Percentiles rank a stretch among this genome's conserved stretches.
Conservation (phyloP, 805 yeast genomes). For the Tetrapisispora phaffii region DNA sequence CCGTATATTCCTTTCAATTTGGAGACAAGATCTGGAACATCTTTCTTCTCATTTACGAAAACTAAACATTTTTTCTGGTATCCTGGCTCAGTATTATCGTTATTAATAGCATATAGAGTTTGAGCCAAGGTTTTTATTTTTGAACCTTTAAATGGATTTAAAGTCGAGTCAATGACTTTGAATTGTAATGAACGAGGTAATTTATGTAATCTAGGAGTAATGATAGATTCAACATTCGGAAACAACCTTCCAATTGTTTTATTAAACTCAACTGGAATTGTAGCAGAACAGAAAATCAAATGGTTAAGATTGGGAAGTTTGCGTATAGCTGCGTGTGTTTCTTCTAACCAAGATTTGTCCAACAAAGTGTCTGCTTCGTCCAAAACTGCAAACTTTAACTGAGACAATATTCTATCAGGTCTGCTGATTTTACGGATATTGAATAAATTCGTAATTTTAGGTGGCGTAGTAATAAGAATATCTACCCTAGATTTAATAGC, state of each 20-base stretch:
- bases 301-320: conserved; percentile 47
- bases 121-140: conserved; percentile 81
- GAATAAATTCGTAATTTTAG: conserved; percentile 41
- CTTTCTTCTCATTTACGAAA: conserved; percentile 69
- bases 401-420: conserved; percentile 32
- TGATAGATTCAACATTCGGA: conserved; percentile 56
- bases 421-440: conserved; percentile 29
- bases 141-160: conserved; percentile 75
- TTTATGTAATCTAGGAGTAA: conserved; percentile 76
- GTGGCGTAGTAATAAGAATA: conserved; percentile 78
- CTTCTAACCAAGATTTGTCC: conserved; percentile 67
- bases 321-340: conserved; percentile 48
- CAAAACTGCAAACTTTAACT: conserved; percentile 55
- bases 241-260: conserved; percentile 48
- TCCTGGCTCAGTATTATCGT: conserved; percentile 73
- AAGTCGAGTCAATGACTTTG: conserved; percentile 63
- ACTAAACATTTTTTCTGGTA: conserved; percentile 70
- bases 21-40: conserved; percentile 49
- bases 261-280: conserved; percentile 73
- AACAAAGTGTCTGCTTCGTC: conserved; percentile 93
- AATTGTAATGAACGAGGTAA: conserved; percentile 70
- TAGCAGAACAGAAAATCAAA: conserved; percentile 76
- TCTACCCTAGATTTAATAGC: conserved; percentile 51
- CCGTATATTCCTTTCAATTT: conserved; percentile 40
- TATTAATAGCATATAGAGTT: conserved; percentile 72